phyloP scores from a whole-genome alignment of 805 yeast genomes.

The Hanseniaspora hatyaiensis region DNA sequence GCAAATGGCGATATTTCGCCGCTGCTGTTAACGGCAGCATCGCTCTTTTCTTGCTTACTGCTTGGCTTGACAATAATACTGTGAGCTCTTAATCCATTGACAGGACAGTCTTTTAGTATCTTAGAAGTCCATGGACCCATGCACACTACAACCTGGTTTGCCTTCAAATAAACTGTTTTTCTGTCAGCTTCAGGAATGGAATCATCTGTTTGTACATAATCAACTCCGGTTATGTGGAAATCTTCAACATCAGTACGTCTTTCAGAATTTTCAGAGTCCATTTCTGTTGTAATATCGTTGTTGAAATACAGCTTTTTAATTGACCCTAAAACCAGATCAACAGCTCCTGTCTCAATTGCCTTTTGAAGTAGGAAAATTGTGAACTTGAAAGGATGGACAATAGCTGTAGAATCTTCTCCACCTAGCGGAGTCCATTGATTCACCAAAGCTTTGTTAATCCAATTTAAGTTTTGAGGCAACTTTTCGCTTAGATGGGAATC shows the following conservation, averaged over 20 bases:
- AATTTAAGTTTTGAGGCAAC: slow-evolving; percentile 56
- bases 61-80: slow-evolving; percentile 83
- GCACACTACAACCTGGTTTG: slow-evolving; percentile 70
- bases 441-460: slow-evolving; percentile 60
- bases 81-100: slow-evolving; percentile 87
- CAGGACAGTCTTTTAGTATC: slow-evolving; percentile 84
- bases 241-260: slow-evolving; percentile 12
- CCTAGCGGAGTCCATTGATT: slow-evolving; percentile 71
- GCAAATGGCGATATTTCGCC: slow-evolving; percentile 84
- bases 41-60: slow-evolving; percentile 6
- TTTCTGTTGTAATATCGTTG: slow-evolving; percentile 38
- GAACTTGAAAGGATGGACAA: slow-evolving; percentile 89
- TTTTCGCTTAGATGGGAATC: slow-evolving; percentile 13
- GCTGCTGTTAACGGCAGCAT: too few relatives aligned
- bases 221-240: slow-evolving; percentile 7
- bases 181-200: slow-evolving; percentile 26
- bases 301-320: slow-evolving; percentile 59
- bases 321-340: slow-evolving; percentile 77
- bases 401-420: slow-evolving; percentile 80
- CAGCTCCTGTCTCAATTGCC: slow-evolving; percentile 70
- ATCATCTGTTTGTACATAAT: slow-evolving; percentile 29
- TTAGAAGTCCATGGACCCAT: slow-evolving; percentile 97
- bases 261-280: slow-evolving; percentile 22
- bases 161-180: slow-evolving; percentile 39
- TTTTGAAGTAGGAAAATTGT: slow-evolving; percentile 72